Conservation (phyloP, 768 basidiomycete genomes). For the Imleria badia region DNA sequence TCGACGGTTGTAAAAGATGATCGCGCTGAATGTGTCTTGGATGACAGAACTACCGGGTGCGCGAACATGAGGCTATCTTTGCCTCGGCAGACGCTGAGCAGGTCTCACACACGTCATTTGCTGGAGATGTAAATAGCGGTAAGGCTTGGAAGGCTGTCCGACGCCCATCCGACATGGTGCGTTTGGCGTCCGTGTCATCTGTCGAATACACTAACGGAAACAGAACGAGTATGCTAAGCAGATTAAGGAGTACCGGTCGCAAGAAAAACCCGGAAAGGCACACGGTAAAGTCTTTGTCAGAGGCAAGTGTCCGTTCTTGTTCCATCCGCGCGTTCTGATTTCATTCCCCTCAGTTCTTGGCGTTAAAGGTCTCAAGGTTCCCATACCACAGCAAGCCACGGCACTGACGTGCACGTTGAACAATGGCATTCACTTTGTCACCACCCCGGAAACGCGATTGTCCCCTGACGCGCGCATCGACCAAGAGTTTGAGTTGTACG, state of each 20-base stretch:
- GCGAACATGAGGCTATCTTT: constrained; percentile 78
- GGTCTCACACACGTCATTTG: constrained; percentile 65
- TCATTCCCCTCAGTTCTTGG: constrained; percentile 57
- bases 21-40: constrained; percentile 4
- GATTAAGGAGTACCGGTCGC: constrained; percentile 75
- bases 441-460: constrained; percentile 76
- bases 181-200: constrained; percentile 17
- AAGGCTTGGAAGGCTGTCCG: constrained; percentile 85
- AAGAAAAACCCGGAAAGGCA: constrained; percentile 75
- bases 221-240: constrained; percentile 95
- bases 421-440: constrained; percentile 95
- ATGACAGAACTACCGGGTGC: constrained; percentile 74
- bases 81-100: constrained; percentile 74
- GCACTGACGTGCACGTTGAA: constrained; percentile 85
- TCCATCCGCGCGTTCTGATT: neutral
- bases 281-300: constrained; percentile 95
- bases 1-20: neutral
- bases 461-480: constrained; percentile 62
- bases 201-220: neutral
- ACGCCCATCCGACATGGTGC: constrained; percentile 92
- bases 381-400: constrained; percentile 75
- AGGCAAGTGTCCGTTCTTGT: constrained; percentile 45
- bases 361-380: constrained; percentile 70
- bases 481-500: constrained; percentile 90
- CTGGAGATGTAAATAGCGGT: constrained; percentile 81